phyloP scores from a whole-genome alignment of 2,329 filamentous ascomycete genomes.

The Fusarium sacchari region DNA sequence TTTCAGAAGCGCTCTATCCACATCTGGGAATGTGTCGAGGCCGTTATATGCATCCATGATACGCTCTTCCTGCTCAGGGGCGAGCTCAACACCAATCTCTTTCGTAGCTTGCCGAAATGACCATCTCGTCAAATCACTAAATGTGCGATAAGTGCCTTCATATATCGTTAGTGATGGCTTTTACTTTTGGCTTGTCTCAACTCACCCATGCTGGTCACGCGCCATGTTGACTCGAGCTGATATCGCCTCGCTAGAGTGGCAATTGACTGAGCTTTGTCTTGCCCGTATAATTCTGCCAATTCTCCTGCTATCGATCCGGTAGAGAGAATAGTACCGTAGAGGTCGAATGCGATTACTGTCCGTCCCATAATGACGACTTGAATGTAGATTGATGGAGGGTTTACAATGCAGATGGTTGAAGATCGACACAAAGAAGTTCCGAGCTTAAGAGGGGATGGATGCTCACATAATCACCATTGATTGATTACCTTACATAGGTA shows the following conservation, averaged over 20 bases:
- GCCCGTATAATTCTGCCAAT: conserved; percentile 66
- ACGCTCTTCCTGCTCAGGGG: conserved; percentile 53
- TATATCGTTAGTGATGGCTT: neutral
- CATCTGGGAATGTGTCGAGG: conserved; percentile 73
- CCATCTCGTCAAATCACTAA: conserved; percentile 69
- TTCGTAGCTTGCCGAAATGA: conserved; percentile 71
- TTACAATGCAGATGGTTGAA: neutral
- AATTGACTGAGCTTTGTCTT: conserved; percentile 65
- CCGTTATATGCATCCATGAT: conserved; percentile 73
- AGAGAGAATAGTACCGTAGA: conserved; percentile 79
- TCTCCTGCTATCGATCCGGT: conserved; percentile 73
- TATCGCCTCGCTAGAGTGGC: conserved; percentile 72
- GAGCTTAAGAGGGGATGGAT: neutral
- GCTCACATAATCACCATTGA: neutral
- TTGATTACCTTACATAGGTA: neutral
- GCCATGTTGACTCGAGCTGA: conserved; percentile 82
- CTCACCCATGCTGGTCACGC: conserved; percentile 78
- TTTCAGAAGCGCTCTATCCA: conserved; percentile 61
- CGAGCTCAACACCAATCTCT: conserved; percentile 62
- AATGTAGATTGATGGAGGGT: neutral
- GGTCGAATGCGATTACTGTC: conserved; percentile 74
- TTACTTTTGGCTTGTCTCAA: neutral
- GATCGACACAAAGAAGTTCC: neutral
- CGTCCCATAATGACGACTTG: conserved; percentile 35
- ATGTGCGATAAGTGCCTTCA: conserved; percentile 60